These are phyloP conservation scores for Daldinia childiae DNA, from an alignment of 495 filamentous ascomycete genomes.

Conservation along the genomic window DNA sequence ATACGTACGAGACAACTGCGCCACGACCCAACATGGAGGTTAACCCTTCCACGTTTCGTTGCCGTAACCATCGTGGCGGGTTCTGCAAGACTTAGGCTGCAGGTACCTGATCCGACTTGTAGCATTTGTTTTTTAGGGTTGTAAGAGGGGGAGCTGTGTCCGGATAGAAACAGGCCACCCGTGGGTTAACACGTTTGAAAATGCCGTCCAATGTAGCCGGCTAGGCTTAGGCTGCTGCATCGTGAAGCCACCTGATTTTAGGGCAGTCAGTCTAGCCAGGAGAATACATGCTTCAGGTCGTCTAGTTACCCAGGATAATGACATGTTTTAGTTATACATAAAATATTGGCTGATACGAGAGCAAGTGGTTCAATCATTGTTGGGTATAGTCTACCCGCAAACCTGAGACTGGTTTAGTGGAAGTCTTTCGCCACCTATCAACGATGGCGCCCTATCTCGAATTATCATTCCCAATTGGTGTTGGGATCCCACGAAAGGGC, in stretches of 20 bases:
- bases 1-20: conserved; percentile 12
- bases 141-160: neutral
- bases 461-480: conserved; percentile 18
- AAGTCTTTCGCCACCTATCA: neutral
- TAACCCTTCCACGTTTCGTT: conserved; percentile 13
- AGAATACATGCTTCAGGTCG: neutral
- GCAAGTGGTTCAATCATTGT: neutral
- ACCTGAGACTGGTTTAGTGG: neutral
- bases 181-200: neutral
- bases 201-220: conserved; percentile 2
- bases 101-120: conserved; percentile 8
- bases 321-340: neutral
- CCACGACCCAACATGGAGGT: conserved; percentile 13
- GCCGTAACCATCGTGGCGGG: conserved; percentile 27
- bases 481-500: conserved; percentile 9
- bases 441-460: neutral
- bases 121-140: neutral
- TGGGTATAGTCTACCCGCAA: neutral
- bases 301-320: neutral
- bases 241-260: neutral
- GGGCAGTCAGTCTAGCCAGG: neutral
- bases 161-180: neutral
- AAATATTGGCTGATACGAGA: neutral
- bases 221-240: conserved; percentile 16
- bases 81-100: conserved; percentile 12